phyloP scores from a whole-genome alignment of 345 rosid species.

The Eucalyptus marginata region DNA sequence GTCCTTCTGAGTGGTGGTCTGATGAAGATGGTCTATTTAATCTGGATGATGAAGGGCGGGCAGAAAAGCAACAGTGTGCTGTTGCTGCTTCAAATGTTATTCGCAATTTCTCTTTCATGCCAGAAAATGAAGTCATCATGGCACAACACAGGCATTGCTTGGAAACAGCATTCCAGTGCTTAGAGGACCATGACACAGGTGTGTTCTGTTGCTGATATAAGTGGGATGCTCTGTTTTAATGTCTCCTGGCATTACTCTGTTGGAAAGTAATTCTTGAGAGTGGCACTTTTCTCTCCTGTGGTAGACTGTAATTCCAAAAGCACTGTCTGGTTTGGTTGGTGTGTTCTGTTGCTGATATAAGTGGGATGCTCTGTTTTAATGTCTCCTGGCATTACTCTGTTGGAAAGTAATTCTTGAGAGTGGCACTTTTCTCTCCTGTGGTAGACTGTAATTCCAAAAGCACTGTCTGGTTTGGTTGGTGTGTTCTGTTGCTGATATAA shows the following conservation, averaged over 20 bases:
- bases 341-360: background rate
- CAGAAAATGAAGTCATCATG: conserved; percentile 89
- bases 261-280: background rate
- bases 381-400: background rate
- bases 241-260: background rate
- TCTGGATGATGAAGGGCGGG: conserved; percentile 82
- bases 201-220: background rate
- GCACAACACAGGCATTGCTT: conserved; percentile 97
- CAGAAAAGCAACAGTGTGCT: conserved; percentile 89
- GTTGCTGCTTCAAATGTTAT: conserved; percentile 90
- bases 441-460: background rate
- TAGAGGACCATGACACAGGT: conserved; percentile 74
- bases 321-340: background rate
- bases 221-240: background rate
- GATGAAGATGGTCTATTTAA: conserved; percentile 91
- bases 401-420: background rate
- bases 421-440: background rate
- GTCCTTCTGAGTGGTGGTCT: conserved; percentile 71
- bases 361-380: background rate
- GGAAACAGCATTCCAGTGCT: conserved; percentile 92
- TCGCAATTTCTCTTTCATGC: conserved; percentile 97
- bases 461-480: background rate
- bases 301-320: background rate
- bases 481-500: background rate
- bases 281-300: background rate